These are phyloP conservation scores for Pestalotiopsis sp. DNA, from an alignment of 2,329 filamentous ascomycete species.

Conservation along the genomic window DNA sequence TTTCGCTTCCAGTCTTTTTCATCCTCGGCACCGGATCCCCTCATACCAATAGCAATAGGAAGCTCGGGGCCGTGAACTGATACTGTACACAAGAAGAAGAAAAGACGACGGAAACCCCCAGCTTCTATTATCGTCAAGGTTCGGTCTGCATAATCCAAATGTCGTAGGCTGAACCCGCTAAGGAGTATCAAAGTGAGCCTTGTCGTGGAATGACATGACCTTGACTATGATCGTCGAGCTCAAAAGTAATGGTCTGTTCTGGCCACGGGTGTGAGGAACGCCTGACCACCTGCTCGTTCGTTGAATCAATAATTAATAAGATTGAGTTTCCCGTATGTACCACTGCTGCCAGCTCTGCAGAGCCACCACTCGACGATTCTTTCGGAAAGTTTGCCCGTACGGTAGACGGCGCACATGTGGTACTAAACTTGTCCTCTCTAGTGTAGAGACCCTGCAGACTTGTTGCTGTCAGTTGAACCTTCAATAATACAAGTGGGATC, in stretches of 20 bases:
- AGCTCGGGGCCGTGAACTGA: too few relatives aligned
- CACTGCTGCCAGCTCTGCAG: neutral
- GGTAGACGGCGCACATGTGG: too few relatives aligned
- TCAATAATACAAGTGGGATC: too few relatives aligned
- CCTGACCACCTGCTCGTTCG: neutral
- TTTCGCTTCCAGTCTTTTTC: neutral
- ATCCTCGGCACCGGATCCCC: neutral
- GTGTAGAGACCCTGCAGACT: too few relatives aligned
- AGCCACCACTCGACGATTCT: neutral
- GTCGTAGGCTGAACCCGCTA: neutral
- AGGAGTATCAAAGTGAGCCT: neutral
- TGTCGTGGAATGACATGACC: neutral
- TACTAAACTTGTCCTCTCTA: too few relatives aligned
- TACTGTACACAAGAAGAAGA: neutral
- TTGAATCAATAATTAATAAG: neutral
- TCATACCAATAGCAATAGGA: too few relatives aligned
- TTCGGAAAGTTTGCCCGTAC: too few relatives aligned
- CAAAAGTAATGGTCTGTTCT: neutral
- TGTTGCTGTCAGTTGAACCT: too few relatives aligned
- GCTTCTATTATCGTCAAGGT: neutral
- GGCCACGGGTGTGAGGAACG: neutral
- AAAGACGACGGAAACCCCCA: neutral
- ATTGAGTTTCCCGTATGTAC: neutral
- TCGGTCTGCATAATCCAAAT: neutral
- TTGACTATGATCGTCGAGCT: neutral